Base-by-base conservation (phyloP, 2,329 filamentous ascomycete species). In the Leptographium wingfieldii region DNA sequence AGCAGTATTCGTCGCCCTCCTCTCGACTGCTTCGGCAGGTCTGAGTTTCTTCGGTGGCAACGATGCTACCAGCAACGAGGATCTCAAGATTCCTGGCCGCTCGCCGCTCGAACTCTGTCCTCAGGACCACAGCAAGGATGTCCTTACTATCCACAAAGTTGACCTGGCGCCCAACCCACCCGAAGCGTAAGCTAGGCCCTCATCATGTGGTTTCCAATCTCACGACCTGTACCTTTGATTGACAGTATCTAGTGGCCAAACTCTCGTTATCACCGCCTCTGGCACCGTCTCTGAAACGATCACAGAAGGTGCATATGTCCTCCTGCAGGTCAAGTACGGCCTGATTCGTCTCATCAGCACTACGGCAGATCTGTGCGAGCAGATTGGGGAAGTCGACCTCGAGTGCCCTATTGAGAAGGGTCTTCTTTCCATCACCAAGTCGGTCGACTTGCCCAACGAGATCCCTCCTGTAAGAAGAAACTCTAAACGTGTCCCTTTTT, bases 321-420 rank as follows among this genome's bases (percentile, higher is more conserved):
- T 86, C 55, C 73, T 99, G 49, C 81, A 85, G 66, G 92, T 99
- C 75, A 96, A 96, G 76, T 96, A 95, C 73, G 92, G 92, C 62
- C 79, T 96, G 65, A 96, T 99, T 73, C 88, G 85, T 59, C 82
- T 99, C 65, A 84, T 99, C 73, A 89, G 82, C 72, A 88, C 88
- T 65, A 82, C 80, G 66, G 85, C 86, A 68, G 87, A 96, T 70
- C 82, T 97, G 46, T 99, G 94, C 77, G 88, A 96, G 62, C 87
- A 95, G 72, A 83, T 95, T 65, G 78, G 82, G 71, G 91, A 96
- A 66, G 90, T 96, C 53, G 90, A 96, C 67, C 77, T 97, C 60
- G 76, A 89, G 67, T 99, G 94, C 74, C 94, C 94, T 56, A 80
- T 99, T 61, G 78, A 95, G 74, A 83, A 89, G 74, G 92, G 92